A percentile compares a stretch with the other conserved stretches of the same genome.
phyloP scores from a whole-genome alignment of 225 moss, liverwort and hornwort genomes.

The Thuidium tamariscinum region DNA sequence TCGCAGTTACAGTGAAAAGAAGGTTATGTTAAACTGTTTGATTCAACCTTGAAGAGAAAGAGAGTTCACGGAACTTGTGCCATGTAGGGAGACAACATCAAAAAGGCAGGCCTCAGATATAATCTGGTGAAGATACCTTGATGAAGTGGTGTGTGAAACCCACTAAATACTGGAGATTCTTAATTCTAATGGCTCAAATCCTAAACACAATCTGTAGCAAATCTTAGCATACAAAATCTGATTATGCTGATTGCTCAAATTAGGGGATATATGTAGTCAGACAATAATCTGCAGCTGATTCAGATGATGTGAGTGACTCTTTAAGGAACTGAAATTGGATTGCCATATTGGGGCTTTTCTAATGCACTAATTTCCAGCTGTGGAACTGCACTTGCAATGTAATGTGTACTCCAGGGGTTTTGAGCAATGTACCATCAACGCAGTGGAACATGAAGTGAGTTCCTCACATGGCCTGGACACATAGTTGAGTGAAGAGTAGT shows the following conservation, averaged over 20 bases:
- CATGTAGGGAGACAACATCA: neutral
- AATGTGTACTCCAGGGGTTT: neutral
- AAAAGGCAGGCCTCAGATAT: neutral
- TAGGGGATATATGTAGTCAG: neutral
- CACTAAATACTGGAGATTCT: neutral
- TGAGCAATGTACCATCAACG: neutral
- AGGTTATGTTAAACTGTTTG: neutral
- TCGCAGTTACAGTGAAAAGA: neutral
- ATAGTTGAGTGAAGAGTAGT: neutral
- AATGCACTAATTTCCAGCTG: neutral
- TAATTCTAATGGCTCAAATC: neutral
- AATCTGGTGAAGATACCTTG: neutral
- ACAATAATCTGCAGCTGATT: neutral
- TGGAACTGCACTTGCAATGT: neutral
- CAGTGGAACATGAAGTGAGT: neutral
- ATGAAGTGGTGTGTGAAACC: neutral
- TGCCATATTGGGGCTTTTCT: neutral
- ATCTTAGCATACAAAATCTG: neutral
- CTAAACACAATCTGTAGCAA: neutral
- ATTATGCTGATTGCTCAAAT: neutral
- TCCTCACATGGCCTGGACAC: neutral
- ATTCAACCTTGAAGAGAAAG: neutral
- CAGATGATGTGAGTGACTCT: neutral
- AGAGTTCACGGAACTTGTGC: neutral
- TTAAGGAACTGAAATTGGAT: neutral